phyloP scores from a whole-genome alignment of 1,284 basidiomycete species.

The Ceratobasidium theobromae region DNA sequence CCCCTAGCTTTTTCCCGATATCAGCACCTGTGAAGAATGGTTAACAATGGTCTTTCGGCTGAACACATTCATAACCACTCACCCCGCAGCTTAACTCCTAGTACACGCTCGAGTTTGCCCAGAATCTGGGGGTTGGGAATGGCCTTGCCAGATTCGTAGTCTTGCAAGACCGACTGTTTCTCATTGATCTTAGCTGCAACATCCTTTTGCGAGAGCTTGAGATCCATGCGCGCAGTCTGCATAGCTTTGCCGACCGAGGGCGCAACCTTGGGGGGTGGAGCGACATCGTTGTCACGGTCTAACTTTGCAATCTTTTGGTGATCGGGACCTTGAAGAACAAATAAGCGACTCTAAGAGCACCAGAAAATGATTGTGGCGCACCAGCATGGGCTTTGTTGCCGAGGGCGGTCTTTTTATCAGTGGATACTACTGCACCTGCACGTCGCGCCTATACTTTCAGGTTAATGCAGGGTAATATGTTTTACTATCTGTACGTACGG shows the following conservation, averaged over 20 bases:
- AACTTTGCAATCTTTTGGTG: conserved; percentile 93
- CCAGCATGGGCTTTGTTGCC: conserved; percentile 73
- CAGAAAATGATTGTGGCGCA: conserved; percentile 41
- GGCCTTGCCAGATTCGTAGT: conserved; percentile 89
- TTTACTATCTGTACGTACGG: conserved; percentile 47
- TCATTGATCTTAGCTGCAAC: conserved; percentile 91
- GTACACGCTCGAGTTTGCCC: conserved; percentile 84
- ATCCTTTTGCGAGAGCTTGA: conserved; percentile 88
- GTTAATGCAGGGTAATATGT: background rate
- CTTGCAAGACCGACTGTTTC: conserved; percentile 83
- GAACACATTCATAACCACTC: conserved; percentile 39
- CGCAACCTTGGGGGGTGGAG: conserved; percentile 85
- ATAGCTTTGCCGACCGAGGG: conserved; percentile 87
- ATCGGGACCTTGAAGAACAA: conserved; percentile 66
- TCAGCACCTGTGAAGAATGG: conserved; percentile 54
- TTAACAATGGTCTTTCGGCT: background rate
- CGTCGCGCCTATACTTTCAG: conserved; percentile 59
- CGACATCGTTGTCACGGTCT: conserved; percentile 94
- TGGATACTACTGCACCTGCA: conserved; percentile 68
- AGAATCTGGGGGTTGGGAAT: conserved; percentile 90
- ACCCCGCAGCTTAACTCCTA: conserved; percentile 94
- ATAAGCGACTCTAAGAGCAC: background rate
- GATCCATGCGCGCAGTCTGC: conserved; percentile 75
- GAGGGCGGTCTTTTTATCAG: conserved; percentile 73
- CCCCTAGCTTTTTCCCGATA: conserved; percentile 81